These are phyloP conservation scores for Alternaria arbusti DNA, from an alignment of 2,329 filamentous ascomycete species.

Conservation along the genomic window DNA sequence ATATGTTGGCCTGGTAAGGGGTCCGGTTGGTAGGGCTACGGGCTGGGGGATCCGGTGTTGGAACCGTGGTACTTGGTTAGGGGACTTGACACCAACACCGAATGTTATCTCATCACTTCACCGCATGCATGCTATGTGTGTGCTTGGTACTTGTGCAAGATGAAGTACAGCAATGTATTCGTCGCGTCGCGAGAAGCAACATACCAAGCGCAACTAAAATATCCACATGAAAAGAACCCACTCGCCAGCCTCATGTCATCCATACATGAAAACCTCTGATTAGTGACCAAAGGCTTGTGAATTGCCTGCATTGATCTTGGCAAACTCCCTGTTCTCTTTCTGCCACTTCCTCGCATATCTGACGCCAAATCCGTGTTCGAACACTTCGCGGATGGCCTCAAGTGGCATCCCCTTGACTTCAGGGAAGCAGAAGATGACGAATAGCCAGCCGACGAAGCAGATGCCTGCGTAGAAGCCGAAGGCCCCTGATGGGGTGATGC, in stretches of 20 bases:
- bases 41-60: not conserved
- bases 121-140: not conserved
- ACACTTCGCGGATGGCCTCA: constrained; percentile 46
- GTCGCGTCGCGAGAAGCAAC: not conserved
- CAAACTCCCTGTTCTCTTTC: constrained; percentile 46
- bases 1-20: not conserved
- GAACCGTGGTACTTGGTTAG: not conserved
- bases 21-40: not conserved
- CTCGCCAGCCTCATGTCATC: not conserved
- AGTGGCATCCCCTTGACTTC: constrained; percentile 46
- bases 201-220: not conserved
- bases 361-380: constrained; percentile 46
- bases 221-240: not conserved
- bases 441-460: constrained; percentile 46
- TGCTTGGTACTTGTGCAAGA: not conserved
- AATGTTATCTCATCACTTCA: not conserved
- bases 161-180: not conserved
- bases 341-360: constrained; percentile 44
- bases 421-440: constrained; percentile 47
- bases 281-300: constrained; percentile 31
- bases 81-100: not conserved
- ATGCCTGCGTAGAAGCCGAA: constrained; percentile 50
- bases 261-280: not conserved
- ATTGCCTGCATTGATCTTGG: constrained; percentile 31
- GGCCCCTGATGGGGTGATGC: constrained; percentile 45